Conservation (phyloP, 2,329 filamentous ascomycete genomes). For the Aspergillus novofumigatus region DNA sequence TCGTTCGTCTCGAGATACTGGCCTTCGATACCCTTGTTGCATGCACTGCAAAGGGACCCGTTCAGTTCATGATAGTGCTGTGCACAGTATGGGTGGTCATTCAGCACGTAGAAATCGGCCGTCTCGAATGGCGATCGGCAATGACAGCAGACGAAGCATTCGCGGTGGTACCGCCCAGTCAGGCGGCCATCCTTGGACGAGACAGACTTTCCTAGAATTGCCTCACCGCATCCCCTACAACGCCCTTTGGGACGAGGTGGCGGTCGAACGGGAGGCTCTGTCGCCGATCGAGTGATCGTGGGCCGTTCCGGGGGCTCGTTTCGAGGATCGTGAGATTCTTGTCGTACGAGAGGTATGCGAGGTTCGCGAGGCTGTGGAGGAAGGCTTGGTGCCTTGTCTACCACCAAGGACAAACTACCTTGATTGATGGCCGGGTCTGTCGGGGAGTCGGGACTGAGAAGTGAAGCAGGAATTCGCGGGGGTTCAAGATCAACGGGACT, state of each 20-base stretch:
- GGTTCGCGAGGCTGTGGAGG: background rate
- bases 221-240: constrained; percentile 75
- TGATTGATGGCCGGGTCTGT: constrained; percentile 45
- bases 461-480: constrained; percentile 27
- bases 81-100: constrained; percentile 85
- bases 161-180: constrained; percentile 90
- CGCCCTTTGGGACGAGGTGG: constrained; percentile 58
- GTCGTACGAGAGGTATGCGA: too few relatives aligned
- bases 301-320: constrained; percentile 10
- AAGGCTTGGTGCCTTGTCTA: constrained; percentile 15
- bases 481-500: constrained; percentile 24
- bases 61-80: constrained; percentile 91
- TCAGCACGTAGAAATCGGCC: constrained; percentile 85
- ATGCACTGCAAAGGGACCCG: constrained; percentile 75
- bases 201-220: constrained; percentile 85
- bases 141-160: constrained; percentile 86
- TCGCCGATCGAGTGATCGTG: constrained; percentile 13
- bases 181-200: constrained; percentile 89
- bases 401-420: constrained; percentile 36
- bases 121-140: constrained; percentile 79
- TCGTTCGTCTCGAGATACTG: constrained; percentile 82
- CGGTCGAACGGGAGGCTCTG: constrained; percentile 38
- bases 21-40: constrained; percentile 83
- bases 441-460: constrained; percentile 43
- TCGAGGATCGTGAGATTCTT: background rate